phyloP scores from a whole-genome alignment of 108 stramenopile genomes.

The Craspedostauros australis region DNA sequence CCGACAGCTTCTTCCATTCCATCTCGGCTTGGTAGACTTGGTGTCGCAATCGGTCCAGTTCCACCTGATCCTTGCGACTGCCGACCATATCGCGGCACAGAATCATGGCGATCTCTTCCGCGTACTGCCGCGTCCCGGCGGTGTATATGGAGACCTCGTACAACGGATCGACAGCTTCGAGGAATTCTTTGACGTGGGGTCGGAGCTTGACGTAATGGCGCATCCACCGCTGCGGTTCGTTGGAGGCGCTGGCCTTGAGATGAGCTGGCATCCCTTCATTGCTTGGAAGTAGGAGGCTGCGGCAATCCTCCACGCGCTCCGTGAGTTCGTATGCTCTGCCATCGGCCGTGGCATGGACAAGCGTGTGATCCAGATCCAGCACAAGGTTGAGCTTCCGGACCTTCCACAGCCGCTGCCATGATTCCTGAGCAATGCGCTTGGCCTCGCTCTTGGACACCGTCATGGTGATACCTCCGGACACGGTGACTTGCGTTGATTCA shows the following conservation, averaged over 20 bases:
- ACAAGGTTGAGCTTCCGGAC: slow-evolving; percentile 62
- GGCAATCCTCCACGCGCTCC: slow-evolving; percentile 42
- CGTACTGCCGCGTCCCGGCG: slow-evolving; percentile 84
- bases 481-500: slow-evolving; percentile 59
- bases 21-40: slow-evolving; percentile 22
- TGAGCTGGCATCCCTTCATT: too few relatives aligned
- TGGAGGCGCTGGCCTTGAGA: slow-evolving; percentile 16
- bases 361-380: slow-evolving; percentile 84
- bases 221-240: slow-evolving; percentile 14
- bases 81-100: slow-evolving; percentile 69
- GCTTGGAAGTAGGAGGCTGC: slow-evolving; percentile 57
- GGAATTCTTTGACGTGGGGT: slow-evolving; percentile 71
- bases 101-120: slow-evolving; percentile 75
- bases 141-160: slow-evolving; percentile 86
- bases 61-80: slow-evolving; percentile 26
- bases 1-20: slow-evolving; percentile 4
- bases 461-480: slow-evolving; percentile 68
- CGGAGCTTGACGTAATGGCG: slow-evolving; percentile 81
- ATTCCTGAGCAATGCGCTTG: slow-evolving; percentile 43
- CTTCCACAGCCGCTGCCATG: slow-evolving; percentile 35
- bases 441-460: slow-evolving; percentile 61
- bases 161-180: slow-evolving; percentile 35
- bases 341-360: slow-evolving; percentile 84
- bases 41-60: slow-evolving; percentile 29
- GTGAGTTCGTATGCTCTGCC: slow-evolving; percentile 46